Percentiles rank a stretch among this genome's conserved stretches.
Conservation (phyloP, 2,329 filamentous ascomycete genomes). For the Pyrenochaeta sp. region DNA sequence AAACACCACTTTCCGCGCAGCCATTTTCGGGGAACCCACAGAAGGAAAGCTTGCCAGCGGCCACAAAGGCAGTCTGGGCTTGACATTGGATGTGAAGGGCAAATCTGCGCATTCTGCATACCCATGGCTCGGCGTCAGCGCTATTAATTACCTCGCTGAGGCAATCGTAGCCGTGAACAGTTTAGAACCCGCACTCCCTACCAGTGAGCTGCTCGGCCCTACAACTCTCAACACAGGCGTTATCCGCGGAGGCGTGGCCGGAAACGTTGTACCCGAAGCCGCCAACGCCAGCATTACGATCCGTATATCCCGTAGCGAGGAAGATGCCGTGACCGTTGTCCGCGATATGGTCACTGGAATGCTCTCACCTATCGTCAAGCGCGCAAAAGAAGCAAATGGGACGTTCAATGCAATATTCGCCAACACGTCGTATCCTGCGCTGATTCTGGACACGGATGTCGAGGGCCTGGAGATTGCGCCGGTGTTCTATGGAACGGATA, state of each 20-base stretch:
- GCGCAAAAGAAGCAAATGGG: conserved; percentile 20
- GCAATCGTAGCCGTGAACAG: conserved; percentile 71
- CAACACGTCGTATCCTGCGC: conserved; percentile 15
- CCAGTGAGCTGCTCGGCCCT: conserved; percentile 28
- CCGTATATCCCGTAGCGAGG: conserved; percentile 31
- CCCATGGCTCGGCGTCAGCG: conserved; percentile 84
- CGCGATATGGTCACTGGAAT: conserved; percentile 27
- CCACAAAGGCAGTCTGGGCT: conserved; percentile 82
- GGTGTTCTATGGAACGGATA: conserved; percentile 37
- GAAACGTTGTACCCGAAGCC: conserved; percentile 81
- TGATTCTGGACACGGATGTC: conserved; percentile 31
- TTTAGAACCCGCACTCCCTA: conserved; percentile 54
- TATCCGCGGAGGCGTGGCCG: conserved; percentile 82
- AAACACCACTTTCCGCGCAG: conserved; percentile 65
- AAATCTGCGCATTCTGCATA: conserved; percentile 87
- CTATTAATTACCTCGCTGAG: conserved; percentile 79
- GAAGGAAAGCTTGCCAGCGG: conserved; percentile 85
- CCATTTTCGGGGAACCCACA: conserved; percentile 92
- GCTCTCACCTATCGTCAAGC: conserved; percentile 20
- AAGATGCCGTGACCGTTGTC: conserved; percentile 23
- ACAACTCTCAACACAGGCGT: conserved; percentile 86
- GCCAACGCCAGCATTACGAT: conserved; percentile 74
- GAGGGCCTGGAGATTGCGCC: conserved; percentile 30
- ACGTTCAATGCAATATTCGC: conserved; percentile 23
- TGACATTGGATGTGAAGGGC: conserved; percentile 72